Base-by-base conservation (phyloP, 1,284 basidiomycete genomes). In the Inonotus hispidus region DNA sequence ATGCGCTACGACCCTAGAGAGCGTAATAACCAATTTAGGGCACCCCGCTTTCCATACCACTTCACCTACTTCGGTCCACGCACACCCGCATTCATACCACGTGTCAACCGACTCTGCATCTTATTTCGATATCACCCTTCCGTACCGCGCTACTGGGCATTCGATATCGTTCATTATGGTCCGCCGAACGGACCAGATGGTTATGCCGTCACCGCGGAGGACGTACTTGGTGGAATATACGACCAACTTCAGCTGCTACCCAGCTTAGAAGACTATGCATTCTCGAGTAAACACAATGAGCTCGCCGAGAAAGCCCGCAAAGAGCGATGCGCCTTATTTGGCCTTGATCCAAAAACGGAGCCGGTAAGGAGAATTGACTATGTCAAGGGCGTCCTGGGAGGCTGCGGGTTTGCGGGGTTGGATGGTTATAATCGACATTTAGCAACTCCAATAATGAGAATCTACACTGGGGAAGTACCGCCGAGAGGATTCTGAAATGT, bases 1-100 rank as follows among this genome's bases (percentile, higher is more conserved):
- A 62, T 62, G 61, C 61, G 61, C 8, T 58, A 54, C 56, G 56
- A 62, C 39, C 61, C 61, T 27, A 56, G 49, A 23, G 57, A 59
- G 25, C 61, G 59, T 4, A 38, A 46, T 11, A 55, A 55, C 23
- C 37, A 45, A 43, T 60, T 60, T 39, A 16, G 38, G 16, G 58
- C 21, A 11, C 58, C 58, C 1, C 58, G 43, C n/a, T 61, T 61
- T 37, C 59, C 59, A 3, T 61, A 61, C 21, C 59, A 56, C 54
- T 61, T 56, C 37, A 37, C 10, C 3, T 61, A 61, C 54, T 61
- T 56, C 45, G 59, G 53, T 11, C 59, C 53, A 19, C 54, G 53
- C n/a, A 56, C 53, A 21, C 38, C 54, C 3, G 59, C 59, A 16
- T 41, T 61, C 25, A 35, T 61, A n/a, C 59, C 59, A 6, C 59